Conservation (phyloP, 129 eudicot species). For the Helianthus tuberosus region DNA sequence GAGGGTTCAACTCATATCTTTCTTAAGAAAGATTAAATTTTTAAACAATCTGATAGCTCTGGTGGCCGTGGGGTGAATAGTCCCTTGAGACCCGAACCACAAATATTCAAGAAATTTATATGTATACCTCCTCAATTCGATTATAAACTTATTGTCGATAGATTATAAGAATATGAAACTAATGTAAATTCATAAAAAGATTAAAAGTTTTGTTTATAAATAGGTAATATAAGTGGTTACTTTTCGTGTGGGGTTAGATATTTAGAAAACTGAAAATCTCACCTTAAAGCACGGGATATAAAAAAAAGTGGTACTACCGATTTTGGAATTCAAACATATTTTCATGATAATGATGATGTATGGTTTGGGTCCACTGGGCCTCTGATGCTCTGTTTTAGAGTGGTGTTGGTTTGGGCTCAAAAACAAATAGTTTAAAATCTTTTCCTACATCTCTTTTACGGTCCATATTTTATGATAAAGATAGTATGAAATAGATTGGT, state of each 20-base stretch:
- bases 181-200: too few species aligned
- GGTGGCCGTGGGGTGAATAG: too few species aligned
- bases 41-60: too few species aligned
- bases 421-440: not conserved
- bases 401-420: not conserved
- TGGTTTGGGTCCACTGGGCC: not conserved
- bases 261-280: not conserved
- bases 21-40: too few species aligned
- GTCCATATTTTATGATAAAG: too few species aligned
- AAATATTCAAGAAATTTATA: too few species aligned
- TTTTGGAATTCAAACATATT: not conserved
- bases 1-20: too few species aligned
- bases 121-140: too few species aligned
- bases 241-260: constrained; percentile 12
- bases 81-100: too few species aligned
- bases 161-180: not conserved
- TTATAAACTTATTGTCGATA: too few species aligned
- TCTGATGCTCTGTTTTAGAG: not conserved
- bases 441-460: not conserved
- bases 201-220: not conserved
- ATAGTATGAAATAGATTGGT: too few species aligned
- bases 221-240: not conserved
- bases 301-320: not conserved
- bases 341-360: not conserved
- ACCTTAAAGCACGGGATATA: not conserved